phyloP scores from a whole-genome alignment of 306 rosid genomes.

The Ochetophila trinervis region DNA sequence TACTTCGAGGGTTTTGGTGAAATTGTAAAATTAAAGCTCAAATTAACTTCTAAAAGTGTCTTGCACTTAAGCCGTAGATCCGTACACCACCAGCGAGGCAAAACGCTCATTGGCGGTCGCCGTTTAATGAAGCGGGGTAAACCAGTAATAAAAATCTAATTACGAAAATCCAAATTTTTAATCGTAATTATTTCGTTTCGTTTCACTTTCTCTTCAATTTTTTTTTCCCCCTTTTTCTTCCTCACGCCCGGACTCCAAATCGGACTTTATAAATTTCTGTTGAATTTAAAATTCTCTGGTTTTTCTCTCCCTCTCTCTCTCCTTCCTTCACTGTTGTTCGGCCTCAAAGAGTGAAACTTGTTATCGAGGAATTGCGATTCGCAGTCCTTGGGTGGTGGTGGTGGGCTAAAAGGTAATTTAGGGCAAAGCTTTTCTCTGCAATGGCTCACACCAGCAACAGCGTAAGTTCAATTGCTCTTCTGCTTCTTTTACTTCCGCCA shows the following conservation, averaged over 20 bases:
- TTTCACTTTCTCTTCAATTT: neutral
- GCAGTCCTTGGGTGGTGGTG: neutral
- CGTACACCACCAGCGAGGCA: too few relatives aligned
- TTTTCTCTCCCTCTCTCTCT: neutral
- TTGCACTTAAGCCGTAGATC: too few relatives aligned
- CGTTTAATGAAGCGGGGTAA: too few relatives aligned
- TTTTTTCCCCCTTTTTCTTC: neutral
- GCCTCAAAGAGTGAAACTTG: neutral
- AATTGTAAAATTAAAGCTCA: too few relatives aligned
- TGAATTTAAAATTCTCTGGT: neutral
- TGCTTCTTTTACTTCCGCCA: neutral
- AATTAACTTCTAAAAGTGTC: too few relatives aligned
- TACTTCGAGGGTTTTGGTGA: too few relatives aligned
- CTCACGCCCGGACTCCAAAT: neutral
- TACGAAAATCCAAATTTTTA: too few relatives aligned
- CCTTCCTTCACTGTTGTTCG: neutral
- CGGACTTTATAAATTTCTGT: neutral
- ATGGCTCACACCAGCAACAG: constrained; percentile 63
- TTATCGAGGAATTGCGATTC: constrained; percentile 1
- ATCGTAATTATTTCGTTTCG: neutral
- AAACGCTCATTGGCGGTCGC: too few relatives aligned
- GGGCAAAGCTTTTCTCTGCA: constrained; percentile 8
- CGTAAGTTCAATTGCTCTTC: constrained; percentile 44
- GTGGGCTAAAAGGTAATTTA: neutral
- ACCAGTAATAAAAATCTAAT: too few relatives aligned